Base-by-base conservation (phyloP, 1,284 basidiomycete species). In the Cerrena zonata region DNA sequence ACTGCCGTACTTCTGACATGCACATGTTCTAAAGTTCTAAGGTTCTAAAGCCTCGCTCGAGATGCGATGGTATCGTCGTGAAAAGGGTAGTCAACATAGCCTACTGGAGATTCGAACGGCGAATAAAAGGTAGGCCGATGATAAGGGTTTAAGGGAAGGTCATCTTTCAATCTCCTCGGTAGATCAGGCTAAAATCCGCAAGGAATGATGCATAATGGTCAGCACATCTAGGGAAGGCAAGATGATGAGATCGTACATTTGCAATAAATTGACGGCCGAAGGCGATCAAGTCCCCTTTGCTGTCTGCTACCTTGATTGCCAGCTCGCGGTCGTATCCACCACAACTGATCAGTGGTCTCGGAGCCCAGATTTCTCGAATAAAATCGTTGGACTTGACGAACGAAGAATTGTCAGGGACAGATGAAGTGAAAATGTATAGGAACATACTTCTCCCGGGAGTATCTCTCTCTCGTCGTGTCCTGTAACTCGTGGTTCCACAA, bases 191-290 rank as follows among this genome's bases (percentile, higher is more conserved):
- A 24, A 34, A 34, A 34, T 34, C 15, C 30, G 30, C n/a, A n/a
- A 41, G 5, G 7, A 41, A 22, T 19, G 21, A 41, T 41, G 18
- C 5, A 18, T 41, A 22, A 41, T 7, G 10, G 7, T 18, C n/a
- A 11, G 34, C n/a, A n/a, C n/a, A 11, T 10, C n/a, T 36, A 36
- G 34, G 11, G n/a, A 36, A 36, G 34, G n/a, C n/a, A n/a, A 10
- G 34, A 11, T 36, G 34, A 36, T 36, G 21, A 22, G 18, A 19
- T 10, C 70, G 57, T 48, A 74, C 68, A 54, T 76, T 74, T 0
- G 70, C 62, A 48, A 80, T 75, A 57, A 76, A 82, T 47, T 61
- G 61, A 11, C 79, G 64, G 1, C 76, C 80, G 53, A 78, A 75
- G 0, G 71, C 75, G 39, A 78, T 61, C 5, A 77, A 37, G 56